A percentile compares a stretch with the other conserved stretches of the same genome.
phyloP scores from a whole-genome alignment of 805 yeast species.

The Kuraishia floccosa region DNA sequence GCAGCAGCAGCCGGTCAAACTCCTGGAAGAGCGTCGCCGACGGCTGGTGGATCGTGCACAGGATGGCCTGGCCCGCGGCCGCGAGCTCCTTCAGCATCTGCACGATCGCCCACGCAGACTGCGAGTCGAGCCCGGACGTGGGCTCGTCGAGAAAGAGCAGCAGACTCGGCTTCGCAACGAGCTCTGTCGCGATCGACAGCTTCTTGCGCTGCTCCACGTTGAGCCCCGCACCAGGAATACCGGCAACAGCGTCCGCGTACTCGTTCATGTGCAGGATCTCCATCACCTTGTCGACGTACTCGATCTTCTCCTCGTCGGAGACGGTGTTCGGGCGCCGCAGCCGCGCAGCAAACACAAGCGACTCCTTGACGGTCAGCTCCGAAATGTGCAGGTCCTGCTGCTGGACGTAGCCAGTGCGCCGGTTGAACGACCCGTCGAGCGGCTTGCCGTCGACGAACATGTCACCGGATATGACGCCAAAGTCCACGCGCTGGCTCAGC shows the following conservation, averaged over 20 bases:
- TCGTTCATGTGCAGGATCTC: constrained; percentile 26
- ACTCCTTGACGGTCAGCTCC: constrained; percentile 40
- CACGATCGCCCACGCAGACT: constrained; percentile 48
- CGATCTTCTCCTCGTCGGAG: constrained; percentile 29
- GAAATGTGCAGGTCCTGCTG: constrained; percentile 43
- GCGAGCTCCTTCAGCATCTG: constrained; percentile 37
- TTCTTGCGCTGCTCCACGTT: constrained; percentile 45
- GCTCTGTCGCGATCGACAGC: constrained; percentile 42
- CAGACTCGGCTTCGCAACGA: constrained; percentile 42
- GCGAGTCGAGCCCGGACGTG: constrained; percentile 49
- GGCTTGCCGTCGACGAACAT: constrained; percentile 42
- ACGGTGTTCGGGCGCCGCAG: constrained; percentile 30
- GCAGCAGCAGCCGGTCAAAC: constrained; percentile 28
- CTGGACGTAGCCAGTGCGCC: constrained; percentile 46
- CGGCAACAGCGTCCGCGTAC: constrained; percentile 41
- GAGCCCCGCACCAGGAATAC: constrained; percentile 33
- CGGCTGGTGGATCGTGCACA: constrained; percentile 47
- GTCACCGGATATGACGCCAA: constrained; percentile 45
- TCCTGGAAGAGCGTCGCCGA: constrained; percentile 33
- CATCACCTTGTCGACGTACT: constrained; percentile 29
- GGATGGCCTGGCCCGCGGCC: constrained; percentile 42
- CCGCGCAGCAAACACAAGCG: constrained; percentile 34
- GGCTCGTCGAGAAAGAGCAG: constrained; percentile 48
- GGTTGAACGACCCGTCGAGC: constrained; percentile 34
- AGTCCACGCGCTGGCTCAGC: constrained; percentile 36